Evolutionary conservation across 441 rosid genomes (phyloP).

Genomic region (Populus tomentosa): DNA sequence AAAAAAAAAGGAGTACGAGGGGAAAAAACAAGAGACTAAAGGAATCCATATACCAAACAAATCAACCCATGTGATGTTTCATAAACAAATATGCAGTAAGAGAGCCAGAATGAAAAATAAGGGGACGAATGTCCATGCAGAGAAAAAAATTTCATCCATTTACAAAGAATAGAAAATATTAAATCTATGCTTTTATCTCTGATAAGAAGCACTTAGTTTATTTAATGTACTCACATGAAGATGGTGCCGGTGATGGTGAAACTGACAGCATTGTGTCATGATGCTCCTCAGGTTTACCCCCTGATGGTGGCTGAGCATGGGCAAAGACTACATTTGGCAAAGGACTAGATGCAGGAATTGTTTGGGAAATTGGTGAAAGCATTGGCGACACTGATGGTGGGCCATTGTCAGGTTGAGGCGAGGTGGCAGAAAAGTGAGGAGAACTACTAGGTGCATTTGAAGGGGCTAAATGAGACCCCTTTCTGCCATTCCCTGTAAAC

Average conservation of each 20-base stretch:
- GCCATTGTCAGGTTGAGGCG: constrained; percentile 32
- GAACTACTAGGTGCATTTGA: constrained; percentile 31
- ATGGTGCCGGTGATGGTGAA: constrained; percentile 45
- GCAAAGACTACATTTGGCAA: constrained; percentile 58
- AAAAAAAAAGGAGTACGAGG: too few species aligned
- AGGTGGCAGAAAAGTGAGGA: constrained; percentile 30
- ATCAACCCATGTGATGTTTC: too few species aligned
- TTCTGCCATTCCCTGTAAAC: constrained; percentile 31
- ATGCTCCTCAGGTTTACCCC: constrained; percentile 30
- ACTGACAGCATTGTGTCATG: constrained; percentile 25
- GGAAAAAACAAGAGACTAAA: too few species aligned
- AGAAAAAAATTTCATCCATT: too few species aligned
- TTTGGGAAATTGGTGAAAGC: constrained; percentile 23
- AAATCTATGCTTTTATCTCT: background rate
- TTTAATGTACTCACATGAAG: constrained; percentile 52
- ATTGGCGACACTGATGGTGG: constrained; percentile 29
- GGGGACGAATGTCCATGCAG: too few species aligned
- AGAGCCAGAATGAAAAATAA: too few species aligned
- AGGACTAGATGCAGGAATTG: constrained; percentile 54
- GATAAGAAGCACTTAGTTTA: background rate
- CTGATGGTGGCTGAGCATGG: constrained; percentile 46
- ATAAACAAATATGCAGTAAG: too few species aligned
- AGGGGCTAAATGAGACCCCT: constrained; percentile 32
- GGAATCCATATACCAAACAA: too few species aligned
- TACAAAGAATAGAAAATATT: too few species aligned